phyloP scores from a whole-genome alignment of 805 yeast species.

The Starmerella ratchasimensis region DNA sequence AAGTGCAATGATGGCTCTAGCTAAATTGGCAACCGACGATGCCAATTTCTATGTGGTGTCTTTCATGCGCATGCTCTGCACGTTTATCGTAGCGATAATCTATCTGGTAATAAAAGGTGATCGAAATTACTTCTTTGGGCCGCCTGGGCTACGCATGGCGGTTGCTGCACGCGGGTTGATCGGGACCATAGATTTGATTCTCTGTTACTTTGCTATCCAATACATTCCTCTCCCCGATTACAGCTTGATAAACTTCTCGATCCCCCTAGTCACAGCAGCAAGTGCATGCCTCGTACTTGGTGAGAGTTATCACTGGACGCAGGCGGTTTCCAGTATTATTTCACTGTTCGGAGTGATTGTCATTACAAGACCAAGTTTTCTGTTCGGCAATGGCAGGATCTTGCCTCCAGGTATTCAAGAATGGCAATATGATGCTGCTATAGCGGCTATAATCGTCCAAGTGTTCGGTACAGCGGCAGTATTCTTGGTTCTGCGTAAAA shows the following conservation, averaged over 20 bases:
- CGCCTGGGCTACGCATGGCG: constrained; percentile 39
- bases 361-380: constrained; percentile 65
- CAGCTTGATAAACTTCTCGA: constrained; percentile 59
- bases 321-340: constrained; percentile 51
- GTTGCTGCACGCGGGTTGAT: constrained; percentile 49
- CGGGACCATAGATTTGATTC: constrained; percentile 74
- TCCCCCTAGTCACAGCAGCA: constrained; percentile 64
- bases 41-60: constrained; percentile 31
- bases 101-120: constrained; percentile 42
- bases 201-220: constrained; percentile 58
- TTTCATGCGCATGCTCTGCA: constrained; percentile 61
- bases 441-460: constrained; percentile 35
- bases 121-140: constrained; percentile 57
- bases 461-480: constrained; percentile 5
- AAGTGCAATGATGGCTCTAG: constrained; percentile 14
- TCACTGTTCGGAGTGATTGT: constrained; percentile 65
- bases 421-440: constrained; percentile 36
- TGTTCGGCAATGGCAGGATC: constrained; percentile 35
- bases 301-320: constrained; percentile 52
- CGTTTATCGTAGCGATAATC: constrained; percentile 42
- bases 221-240: constrained; percentile 70
- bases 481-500: constrained; percentile 40
- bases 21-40: constrained; percentile 10
- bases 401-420: background rate
- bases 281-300: constrained; percentile 53